Evolutionary conservation across 139 green algal genomes (phyloP), one percentile per base, ranked within the genome.

Genomic region (Diplosphaera chodatii): DNA sequence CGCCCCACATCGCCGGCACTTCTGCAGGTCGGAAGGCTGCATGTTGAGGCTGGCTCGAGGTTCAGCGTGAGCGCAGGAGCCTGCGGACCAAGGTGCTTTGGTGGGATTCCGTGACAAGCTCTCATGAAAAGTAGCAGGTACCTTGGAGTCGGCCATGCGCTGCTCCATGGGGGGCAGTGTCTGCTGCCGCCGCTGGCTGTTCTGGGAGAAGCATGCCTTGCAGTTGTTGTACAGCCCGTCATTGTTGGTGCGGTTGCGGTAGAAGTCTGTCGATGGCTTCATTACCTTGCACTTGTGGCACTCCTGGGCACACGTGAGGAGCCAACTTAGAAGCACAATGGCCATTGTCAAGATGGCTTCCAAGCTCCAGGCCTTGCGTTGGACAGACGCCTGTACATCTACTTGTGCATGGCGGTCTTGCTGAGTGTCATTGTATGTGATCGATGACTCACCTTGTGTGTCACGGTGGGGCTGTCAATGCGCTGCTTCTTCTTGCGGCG

Each of bases 161-260:
- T 75, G 18, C 29, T 75, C 70, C 59, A 75, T 16, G n/a, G 70
- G 70, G 0, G 70, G 32, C 70, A 75, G 40, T 2, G 33, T 32
- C 27, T 63, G 18, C 25, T 63, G 70, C 28, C 67, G 67, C 6
- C 27, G 22, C 32, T 5, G 4, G 22, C 55, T 62, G 32, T 74
- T 62, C 8, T 22, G 10, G 6, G 70, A 22, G 59, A 75, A 75
- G 55, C 73, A 78, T 23, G 32, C 28, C 69, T 78, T 78, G 69
- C 73, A 78, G 55, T 73, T 78, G 67, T 78, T 78, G 55, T 78
- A 78, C 73, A 78, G 48, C 55, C 73, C 73, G 48, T 78, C 73
- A 2, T 64, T 62, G 55, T 71, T 78, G 55, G 69, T 69, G 28
- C 65, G 72, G 66, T 78, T 73, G 66, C 73, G 73, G 66, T 78